Evolutionary conservation across 2,329 filamentous ascomycete genomes (phyloP).

Genomic region (Fusarium sp.): DNA sequence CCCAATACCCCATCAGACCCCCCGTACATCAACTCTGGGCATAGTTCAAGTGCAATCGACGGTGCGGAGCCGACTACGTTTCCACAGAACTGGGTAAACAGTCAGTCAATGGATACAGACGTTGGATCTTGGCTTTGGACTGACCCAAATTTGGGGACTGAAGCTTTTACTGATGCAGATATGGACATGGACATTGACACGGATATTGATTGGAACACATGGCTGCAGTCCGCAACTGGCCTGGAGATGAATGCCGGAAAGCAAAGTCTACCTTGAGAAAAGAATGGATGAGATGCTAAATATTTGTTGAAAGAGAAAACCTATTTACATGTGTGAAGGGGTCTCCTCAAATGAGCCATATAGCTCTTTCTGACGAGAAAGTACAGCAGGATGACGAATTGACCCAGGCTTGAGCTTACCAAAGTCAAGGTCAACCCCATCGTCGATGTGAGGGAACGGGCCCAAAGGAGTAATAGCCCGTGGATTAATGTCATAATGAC

Average conservation of each 20-base stretch:
- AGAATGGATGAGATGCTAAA: no score
- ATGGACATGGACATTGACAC: conserved; percentile 48
- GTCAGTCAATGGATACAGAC: conserved; percentile 15
- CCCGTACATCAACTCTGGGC: neutral
- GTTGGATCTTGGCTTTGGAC: conserved; percentile 51
- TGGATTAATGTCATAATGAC: conserved; percentile 43
- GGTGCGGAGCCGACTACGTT: neutral
- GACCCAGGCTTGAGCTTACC: conserved; percentile 34
- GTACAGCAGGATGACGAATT: conserved; percentile 40
- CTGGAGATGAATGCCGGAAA: conserved; percentile 42
- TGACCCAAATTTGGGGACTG: conserved; percentile 46
- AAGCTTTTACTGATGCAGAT: conserved; percentile 42
- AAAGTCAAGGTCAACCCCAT: conserved; percentile 38
- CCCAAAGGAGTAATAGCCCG: conserved; percentile 45
- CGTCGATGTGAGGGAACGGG: conserved; percentile 43
- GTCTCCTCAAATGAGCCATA: conserved; percentile 5
- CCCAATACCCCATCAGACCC: neutral
- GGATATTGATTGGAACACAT: conserved; percentile 52
- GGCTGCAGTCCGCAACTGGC: conserved; percentile 49
- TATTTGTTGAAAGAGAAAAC: neutral
- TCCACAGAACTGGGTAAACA: neutral
- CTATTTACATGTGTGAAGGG: neutral
- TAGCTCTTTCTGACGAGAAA: conserved; percentile 39
- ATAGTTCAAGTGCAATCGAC: neutral
- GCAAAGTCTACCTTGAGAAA: neutral